These are phyloP conservation scores for Pichia thaimueangensis DNA, from an alignment of 805 yeast genomes.

Conservation along the genomic window DNA sequence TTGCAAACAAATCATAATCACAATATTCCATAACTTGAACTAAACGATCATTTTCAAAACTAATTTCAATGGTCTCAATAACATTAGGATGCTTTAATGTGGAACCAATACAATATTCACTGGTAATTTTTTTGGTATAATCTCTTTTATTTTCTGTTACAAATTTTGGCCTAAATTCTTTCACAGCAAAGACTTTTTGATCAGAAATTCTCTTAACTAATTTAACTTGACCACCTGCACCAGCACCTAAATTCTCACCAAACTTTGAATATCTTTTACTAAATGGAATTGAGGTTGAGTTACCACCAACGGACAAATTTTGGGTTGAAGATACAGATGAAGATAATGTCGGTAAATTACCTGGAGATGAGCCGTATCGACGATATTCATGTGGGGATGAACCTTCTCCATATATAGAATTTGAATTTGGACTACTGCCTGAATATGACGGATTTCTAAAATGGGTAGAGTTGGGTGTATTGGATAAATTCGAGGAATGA, in stretches of 20 bases:
- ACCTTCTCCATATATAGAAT: constrained; percentile 23
- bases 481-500: constrained; percentile 34
- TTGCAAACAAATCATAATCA: constrained; percentile 87
- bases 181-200: constrained; percentile 76
- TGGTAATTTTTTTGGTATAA: constrained; percentile 86
- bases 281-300: constrained; percentile 49
- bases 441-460: constrained; percentile 23
- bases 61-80: constrained; percentile 85
- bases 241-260: constrained; percentile 86
- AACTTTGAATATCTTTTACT: constrained; percentile 73
- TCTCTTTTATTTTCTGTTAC: constrained; percentile 73
- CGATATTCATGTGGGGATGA: constrained; percentile 12
- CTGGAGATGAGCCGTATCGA: constrained; percentile 12
- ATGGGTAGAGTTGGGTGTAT: constrained; percentile 11
- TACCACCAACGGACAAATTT: constrained; percentile 30
- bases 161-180: constrained; percentile 78
- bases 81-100: constrained; percentile 86
- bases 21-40: constrained; percentile 94
- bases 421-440: constrained; percentile 29
- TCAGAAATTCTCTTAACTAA: constrained; percentile 64
- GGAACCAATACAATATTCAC: constrained; percentile 91
- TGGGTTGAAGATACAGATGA: constrained; percentile 12
- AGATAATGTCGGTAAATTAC: constrained; percentile 9
- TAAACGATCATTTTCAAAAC: constrained; percentile 80
- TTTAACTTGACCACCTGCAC: constrained; percentile 90